Conservation (phyloP, 2,329 filamentous ascomycete species). For the Curvularia eragrostidis region DNA sequence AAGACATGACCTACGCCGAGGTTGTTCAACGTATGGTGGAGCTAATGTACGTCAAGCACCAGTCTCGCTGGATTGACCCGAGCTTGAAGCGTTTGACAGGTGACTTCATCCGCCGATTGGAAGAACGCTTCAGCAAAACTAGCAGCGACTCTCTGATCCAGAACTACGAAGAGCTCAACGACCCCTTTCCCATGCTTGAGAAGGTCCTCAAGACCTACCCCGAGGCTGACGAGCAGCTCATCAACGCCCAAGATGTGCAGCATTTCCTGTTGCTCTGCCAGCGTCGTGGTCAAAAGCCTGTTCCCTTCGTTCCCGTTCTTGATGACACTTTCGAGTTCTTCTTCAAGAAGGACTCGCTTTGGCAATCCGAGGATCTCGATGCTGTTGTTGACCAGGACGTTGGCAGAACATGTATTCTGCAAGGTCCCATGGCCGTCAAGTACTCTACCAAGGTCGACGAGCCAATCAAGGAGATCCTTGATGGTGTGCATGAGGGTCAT, state of each 20-base stretch:
- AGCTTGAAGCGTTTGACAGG: conserved; percentile 84
- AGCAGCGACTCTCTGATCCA: conserved; percentile 84
- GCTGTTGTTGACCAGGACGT: conserved; percentile 97
- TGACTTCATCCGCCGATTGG: conserved; percentile 95
- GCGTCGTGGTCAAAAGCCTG: conserved; percentile 91
- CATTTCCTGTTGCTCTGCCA: conserved; percentile 94
- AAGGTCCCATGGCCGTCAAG: conserved; percentile 90
- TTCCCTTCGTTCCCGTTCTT: conserved; percentile 92
- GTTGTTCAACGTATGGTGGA: conserved; percentile 56
- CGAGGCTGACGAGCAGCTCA: conserved; percentile 86
- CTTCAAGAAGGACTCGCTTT: conserved; percentile 99
- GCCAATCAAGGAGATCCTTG: conserved; percentile 92
- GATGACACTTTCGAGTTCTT: conserved; percentile 99
- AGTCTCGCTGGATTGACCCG: conserved; percentile 59
- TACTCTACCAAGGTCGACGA: conserved; percentile 91
- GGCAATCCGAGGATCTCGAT: conserved; percentile 97
- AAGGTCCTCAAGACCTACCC: conserved; percentile 83
- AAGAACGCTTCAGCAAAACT: conserved; percentile 88
- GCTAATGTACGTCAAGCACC: conserved; percentile 56
- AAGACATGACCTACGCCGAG: conserved; percentile 58
- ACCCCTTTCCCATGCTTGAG: conserved; percentile 79
- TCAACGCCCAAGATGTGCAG: conserved; percentile 98
- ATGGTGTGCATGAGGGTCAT: conserved; percentile 86
- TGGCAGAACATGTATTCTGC: conserved; percentile 92
- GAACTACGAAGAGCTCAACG: conserved; percentile 84